phyloP scores from a whole-genome alignment of 805 yeast species.

The Metschnikowia continentalis region DNA sequence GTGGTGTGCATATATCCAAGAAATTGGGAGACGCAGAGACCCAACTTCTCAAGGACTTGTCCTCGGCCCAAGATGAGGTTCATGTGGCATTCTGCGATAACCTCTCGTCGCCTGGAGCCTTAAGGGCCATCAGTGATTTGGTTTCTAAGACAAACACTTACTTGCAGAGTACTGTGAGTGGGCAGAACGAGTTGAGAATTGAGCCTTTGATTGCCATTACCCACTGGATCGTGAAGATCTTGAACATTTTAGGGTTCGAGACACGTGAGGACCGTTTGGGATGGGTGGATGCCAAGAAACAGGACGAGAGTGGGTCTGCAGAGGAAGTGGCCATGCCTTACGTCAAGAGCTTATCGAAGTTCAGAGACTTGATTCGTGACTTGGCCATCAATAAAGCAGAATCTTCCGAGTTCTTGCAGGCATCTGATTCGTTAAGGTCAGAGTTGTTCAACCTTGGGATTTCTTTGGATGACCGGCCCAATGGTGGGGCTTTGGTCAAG shows the following conservation, averaged over 20 bases:
- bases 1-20: constrained; percentile 50
- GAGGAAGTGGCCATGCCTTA: constrained; percentile 81
- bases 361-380: constrained; percentile 78
- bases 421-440: constrained; percentile 69
- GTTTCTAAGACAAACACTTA: constrained; percentile 72
- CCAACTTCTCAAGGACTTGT: constrained; percentile 48
- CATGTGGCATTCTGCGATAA: constrained; percentile 86
- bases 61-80: constrained; percentile 51
- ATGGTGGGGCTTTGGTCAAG: constrained; percentile 79
- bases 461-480: constrained; percentile 82
- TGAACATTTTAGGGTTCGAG: constrained; percentile 73
- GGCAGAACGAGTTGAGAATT: constrained; percentile 46
- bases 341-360: constrained; percentile 68
- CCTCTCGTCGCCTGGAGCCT: constrained; percentile 70
- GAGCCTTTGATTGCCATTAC: constrained; percentile 66
- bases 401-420: constrained; percentile 50
- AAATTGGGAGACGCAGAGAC: constrained; percentile 56
- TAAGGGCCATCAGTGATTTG: constrained; percentile 62
- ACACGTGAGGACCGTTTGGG: constrained; percentile 70
- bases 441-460: constrained; percentile 75
- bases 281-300: constrained; percentile 52
- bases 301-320: constrained; percentile 18
- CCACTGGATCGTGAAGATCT: constrained; percentile 64
- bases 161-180: constrained; percentile 45
- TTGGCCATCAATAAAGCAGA: constrained; percentile 63